Percentiles rank a stretch among this genome's conserved stretches.
Evolutionary conservation across 1,139 yeast species (phyloP).

Genomic region (Blastobotrys apis): DNA sequence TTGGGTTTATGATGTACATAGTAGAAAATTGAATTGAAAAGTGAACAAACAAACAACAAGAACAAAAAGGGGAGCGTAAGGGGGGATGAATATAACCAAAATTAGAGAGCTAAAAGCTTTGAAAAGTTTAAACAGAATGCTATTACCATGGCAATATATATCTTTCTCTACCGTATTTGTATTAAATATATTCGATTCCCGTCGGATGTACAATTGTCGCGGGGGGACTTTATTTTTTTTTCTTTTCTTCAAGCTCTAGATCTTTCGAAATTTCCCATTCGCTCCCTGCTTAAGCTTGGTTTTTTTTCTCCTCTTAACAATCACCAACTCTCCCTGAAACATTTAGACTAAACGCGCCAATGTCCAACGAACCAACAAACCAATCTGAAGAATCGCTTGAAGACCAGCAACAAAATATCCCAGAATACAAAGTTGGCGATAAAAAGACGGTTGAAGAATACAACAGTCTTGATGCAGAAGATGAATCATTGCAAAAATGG

Average conservation of each 20-base stretch:
- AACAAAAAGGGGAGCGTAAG: too few relatives aligned
- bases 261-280: not conserved
- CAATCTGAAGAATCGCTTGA: not conserved
- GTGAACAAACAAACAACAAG: too few relatives aligned
- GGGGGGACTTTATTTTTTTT: too few relatives aligned
- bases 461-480: constrained; percentile 76
- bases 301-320: not conserved
- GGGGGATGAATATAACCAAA: too few relatives aligned
- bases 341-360: not conserved
- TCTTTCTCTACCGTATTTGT: too few relatives aligned
- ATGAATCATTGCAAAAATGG: constrained; percentile 90
- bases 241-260: not conserved
- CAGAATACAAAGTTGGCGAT: constrained; percentile 64
- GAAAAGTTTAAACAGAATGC: too few relatives aligned
- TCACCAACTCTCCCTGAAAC: not conserved
- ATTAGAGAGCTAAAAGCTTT: too few relatives aligned
- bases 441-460: constrained; percentile 86
- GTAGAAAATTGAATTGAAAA: too few relatives aligned
- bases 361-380: constrained; percentile 7
- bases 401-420: constrained; percentile 9
- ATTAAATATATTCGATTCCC: too few relatives aligned
- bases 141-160: too few relatives aligned
- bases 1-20: not conserved
- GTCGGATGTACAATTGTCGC: too few relatives aligned
- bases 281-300: not conserved